Percentiles rank a stretch among this genome's conserved stretches.
These are phyloP conservation scores for Ichthyophthirius multifiliis DNA, from an alignment of 169 alveolate genomes.

Conservation along the genomic window DNA sequence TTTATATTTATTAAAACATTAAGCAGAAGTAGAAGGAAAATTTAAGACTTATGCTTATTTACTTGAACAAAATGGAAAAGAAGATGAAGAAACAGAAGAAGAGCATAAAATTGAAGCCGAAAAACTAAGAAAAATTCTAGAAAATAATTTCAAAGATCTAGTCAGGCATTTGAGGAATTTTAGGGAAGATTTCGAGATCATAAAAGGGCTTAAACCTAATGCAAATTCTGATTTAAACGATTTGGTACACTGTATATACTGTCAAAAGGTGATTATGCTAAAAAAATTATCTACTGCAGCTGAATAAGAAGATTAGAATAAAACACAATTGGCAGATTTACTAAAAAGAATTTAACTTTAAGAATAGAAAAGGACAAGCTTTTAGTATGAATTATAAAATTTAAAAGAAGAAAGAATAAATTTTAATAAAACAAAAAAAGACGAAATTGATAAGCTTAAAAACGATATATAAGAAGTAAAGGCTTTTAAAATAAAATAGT, in stretches of 20 bases:
- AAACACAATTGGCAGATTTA: slow-evolving; percentile 20
- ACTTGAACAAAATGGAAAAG: background rate
- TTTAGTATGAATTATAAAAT: slow-evolving; percentile 12
- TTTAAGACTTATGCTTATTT: background rate
- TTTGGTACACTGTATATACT: slow-evolving; percentile 32
- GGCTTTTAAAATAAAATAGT: slow-evolving; percentile 23
- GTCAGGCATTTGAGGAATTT: slow-evolving; percentile 16
- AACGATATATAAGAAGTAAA: slow-evolving; percentile 33
- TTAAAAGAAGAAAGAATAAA: slow-evolving; percentile 21
- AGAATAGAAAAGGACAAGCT: slow-evolving; percentile 13
- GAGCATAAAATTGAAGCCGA: slow-evolving; percentile 25
- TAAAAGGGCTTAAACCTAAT: slow-evolving; percentile 34
- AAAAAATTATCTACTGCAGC: slow-evolving; percentile 38
- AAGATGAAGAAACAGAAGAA: slow-evolving; percentile 33
- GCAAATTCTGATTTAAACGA: slow-evolving; percentile 34
- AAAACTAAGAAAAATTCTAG: slow-evolving; percentile 14
- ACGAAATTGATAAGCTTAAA: slow-evolving; percentile 30
- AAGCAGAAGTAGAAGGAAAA: slow-evolving; percentile 40
- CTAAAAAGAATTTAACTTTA: slow-evolving; percentile 16
- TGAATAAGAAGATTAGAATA: slow-evolving; percentile 30
- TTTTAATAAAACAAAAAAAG: slow-evolving; percentile 20
- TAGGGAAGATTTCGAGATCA: slow-evolving; percentile 29
- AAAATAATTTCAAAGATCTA: slow-evolving; percentile 35
- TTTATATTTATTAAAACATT: background rate
- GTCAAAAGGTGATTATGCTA: slow-evolving; percentile 27